phyloP scores from a whole-genome alignment of 371 early-diverging fungal species.

The Rhizopus arrhizus region DNA sequence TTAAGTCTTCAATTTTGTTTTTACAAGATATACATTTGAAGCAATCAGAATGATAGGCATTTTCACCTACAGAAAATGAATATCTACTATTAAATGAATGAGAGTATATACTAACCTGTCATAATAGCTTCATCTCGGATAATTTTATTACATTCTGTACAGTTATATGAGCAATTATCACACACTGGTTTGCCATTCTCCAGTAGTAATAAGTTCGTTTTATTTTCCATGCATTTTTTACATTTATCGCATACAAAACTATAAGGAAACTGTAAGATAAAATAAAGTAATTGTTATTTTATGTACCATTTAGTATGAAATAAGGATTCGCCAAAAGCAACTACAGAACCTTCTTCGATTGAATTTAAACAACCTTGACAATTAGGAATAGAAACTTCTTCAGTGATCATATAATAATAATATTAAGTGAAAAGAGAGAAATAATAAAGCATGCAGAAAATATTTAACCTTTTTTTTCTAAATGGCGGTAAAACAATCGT shows the following conservation, averaged over 20 bases:
- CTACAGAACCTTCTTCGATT: slow-evolving; percentile 79
- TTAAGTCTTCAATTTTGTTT: slow-evolving; percentile 72
- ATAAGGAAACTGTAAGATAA: background rate
- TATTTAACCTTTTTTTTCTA: no score
- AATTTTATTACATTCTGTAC: slow-evolving; percentile 73
- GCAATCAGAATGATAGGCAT: slow-evolving; percentile 84
- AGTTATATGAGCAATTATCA: slow-evolving; percentile 83
- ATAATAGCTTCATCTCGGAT: slow-evolving; percentile 88
- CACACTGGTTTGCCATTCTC: slow-evolving; percentile 84
- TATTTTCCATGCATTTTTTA: slow-evolving; percentile 68
- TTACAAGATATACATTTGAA: slow-evolving; percentile 77
- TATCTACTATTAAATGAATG: no score
- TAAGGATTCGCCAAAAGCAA: slow-evolving; percentile 80
- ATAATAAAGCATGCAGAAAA: no score
- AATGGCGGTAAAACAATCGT: no score
- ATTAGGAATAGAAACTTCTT: slow-evolving; percentile 16
- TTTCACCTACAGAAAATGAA: slow-evolving; percentile 56
- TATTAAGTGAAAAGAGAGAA: no score
- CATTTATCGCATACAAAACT: slow-evolving; percentile 83
- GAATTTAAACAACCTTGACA: slow-evolving; percentile 71
- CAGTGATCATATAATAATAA: slow-evolving; percentile 4
- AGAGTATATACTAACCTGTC: slow-evolving; percentile 55
- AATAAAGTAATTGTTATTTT: no score
- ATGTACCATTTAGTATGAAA: slow-evolving; percentile 81
- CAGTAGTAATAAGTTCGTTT: slow-evolving; percentile 74